Base-by-base conservation (phyloP, 495 filamentous ascomycete species). In the Penicillium verhagenii region DNA sequence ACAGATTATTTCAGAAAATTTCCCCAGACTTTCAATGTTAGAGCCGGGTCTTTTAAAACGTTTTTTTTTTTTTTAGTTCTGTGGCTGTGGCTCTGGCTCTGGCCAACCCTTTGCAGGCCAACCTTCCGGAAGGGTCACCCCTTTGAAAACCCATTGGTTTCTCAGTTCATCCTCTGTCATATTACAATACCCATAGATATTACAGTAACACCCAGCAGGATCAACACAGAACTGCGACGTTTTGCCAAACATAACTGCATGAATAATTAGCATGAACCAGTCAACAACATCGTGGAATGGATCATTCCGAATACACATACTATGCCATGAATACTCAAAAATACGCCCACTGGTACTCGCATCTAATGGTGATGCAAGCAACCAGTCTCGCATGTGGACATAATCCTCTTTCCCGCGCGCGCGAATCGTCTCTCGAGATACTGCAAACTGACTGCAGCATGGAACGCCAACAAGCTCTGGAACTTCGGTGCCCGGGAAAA, bases 381-480 rank as follows among this genome's bases (percentile, higher is more conserved):
- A 54, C 86, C 88, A 90, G 18, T 78, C 58, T 6, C 82, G 66
- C 54, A 73, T 81, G 1, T 68, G 66, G 19, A 75, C 39, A 59
- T 88, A 90, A 23, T 83, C 73, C 43, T 74, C 69, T 51, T 64
- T 53, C 18, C 77, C 57, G 31, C 80, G 68, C 26, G 64, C 57
- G 0, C 47, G 69, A 1, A 89, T 71, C 24, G 71, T 67, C 4
- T 79, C 76, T 23, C 75, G 64, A 16, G 77, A 77, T 1, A 88
- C 81, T 0, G 83, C 87, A 57, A 91, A 91, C 67, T 91, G 88
- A 44, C 84, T 80, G 61, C 87, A 90, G 60, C 87, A 91, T 8
- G 70, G 66, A 10, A 65, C 62, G 3, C 72, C 72, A 0, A 79
- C 61, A n/a, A 57, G 46, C 21, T 57, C 53, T 3, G 74, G 71